phyloP scores from a whole-genome alignment of 2,329 filamentous ascomycete species.

The Bipolaris oryzae region DNA sequence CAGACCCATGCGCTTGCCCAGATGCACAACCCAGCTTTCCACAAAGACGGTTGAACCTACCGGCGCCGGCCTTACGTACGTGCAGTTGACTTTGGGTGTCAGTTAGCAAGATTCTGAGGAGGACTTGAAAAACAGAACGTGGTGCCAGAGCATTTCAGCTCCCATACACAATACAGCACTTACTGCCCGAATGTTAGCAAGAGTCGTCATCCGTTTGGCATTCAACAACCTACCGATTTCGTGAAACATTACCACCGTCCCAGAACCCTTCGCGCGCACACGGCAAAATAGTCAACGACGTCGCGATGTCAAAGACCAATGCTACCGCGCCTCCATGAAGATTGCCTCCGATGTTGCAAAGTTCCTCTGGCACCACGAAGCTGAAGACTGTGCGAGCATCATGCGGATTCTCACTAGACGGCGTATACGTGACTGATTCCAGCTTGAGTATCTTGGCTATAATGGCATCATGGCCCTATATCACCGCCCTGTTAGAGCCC shows the following conservation, averaged over 20 bases:
- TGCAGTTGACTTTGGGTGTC: conserved; percentile 49
- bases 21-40: conserved; percentile 53
- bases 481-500: conserved; percentile 7
- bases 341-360: conserved; percentile 53
- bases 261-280: conserved; percentile 47
- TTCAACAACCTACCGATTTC: conserved; percentile 20
- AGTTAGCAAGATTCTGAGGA: conserved; percentile 14
- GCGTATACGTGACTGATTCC: conserved; percentile 39
- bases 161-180: conserved; percentile 4
- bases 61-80: conserved; percentile 52
- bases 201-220: background rate
- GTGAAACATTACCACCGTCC: conserved; percentile 52
- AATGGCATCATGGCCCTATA: conserved; percentile 41
- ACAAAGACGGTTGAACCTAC: conserved; percentile 50
- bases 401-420: conserved; percentile 37
- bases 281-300: conserved; percentile 48
- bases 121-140: background rate
- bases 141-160: background rate
- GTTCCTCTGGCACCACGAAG: conserved; percentile 52
- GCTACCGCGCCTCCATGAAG: conserved; percentile 62
- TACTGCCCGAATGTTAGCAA: conserved; percentile 20
- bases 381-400: conserved; percentile 51
- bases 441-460: conserved; percentile 43
- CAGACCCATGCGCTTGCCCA: conserved; percentile 51
- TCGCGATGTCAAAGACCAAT: conserved; percentile 62